Conservation (phyloP, 352 stramenopile genomes). For the Pythium sukuiense region DNA sequence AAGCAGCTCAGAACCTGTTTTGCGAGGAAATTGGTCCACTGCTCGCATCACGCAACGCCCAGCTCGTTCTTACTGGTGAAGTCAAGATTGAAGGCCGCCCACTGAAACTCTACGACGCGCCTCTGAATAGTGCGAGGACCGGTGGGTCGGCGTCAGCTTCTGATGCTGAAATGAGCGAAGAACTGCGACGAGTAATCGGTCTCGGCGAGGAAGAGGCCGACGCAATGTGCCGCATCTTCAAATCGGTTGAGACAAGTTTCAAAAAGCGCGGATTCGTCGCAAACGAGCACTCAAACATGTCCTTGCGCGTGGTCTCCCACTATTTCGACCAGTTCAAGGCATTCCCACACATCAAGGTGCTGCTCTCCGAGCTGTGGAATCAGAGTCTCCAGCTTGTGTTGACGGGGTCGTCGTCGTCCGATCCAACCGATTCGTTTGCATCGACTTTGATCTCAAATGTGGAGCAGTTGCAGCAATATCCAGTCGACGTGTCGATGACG, state of each 20-base stretch:
- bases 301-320: constrained; percentile 61
- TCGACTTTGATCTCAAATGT: constrained; percentile 41
- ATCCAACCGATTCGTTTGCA: constrained; percentile 35
- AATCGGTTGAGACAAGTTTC: constrained; percentile 46
- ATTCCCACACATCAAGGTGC: constrained; percentile 41
- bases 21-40: constrained; percentile 64
- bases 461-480: constrained; percentile 65
- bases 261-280: constrained; percentile 59
- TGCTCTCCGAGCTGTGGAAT: constrained; percentile 56
- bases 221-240: constrained; percentile 48
- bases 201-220: constrained; percentile 52
- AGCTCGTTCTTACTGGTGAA: constrained; percentile 57
- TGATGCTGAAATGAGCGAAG: constrained; percentile 37
- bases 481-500: constrained; percentile 69
- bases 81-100: constrained; percentile 62
- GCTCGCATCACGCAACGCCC: constrained; percentile 51
- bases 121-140: constrained; percentile 33
- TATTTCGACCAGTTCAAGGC: constrained; percentile 66
- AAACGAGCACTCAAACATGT: constrained; percentile 45
- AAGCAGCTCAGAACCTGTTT: constrained; percentile 59
- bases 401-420: constrained; percentile 10
- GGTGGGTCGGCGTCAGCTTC: neutral
- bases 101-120: constrained; percentile 56
- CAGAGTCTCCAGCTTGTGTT: constrained; percentile 48
- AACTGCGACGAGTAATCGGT: constrained; percentile 48